Evolutionary conservation across 805 yeast genomes (phyloP), one percentile per base, ranked within the genome.

Genomic region (Candida boidinii): DNA sequence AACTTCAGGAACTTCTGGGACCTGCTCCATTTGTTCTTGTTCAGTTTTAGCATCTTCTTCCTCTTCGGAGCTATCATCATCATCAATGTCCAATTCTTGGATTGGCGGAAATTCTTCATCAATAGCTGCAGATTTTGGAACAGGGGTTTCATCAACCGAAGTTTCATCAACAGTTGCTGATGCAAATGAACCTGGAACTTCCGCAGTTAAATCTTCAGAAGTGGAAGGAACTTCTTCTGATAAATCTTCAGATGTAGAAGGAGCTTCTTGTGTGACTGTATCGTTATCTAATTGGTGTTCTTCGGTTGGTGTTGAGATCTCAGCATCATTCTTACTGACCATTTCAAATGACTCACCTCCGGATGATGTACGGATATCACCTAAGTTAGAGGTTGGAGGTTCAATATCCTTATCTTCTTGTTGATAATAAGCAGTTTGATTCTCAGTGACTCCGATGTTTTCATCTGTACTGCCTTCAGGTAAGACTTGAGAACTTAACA

Each of bases 21-120:
- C n/a, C n/a, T n/a, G n/a, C n/a, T n/a, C n/a, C 53, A 45, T 14
- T 58, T 64, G 4, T n/a, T n/a, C n/a, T n/a, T n/a, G n/a, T n/a
- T 51, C 59, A 27, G 56, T 60, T 9, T 70, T 61, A 4, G 74
- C 65, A 15, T 20, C 18, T 17, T 24, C 24, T 14, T 31, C 34
- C 5, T 28, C 30, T 12, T 23, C 25, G 6, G n/a, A n/a, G n/a
- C n/a, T n/a, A n/a, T 66, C 70, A 37, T 71, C 67, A 39, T 73
- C 80, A 28, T 66, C 71, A 26, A 65, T 58, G 17, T 73, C 70
- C 21, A 74, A 49, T 42, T 78, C 79, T 41, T 63, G 55, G 28
- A 77, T 71, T 19, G 84, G 79, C 9, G 83, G 82, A 43, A 77
- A 76, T 41, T 76, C 83, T 11, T 64, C 67, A 5, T 35, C 30